Evolutionary conservation across 1,284 basidiomycete species (phyloP).

Genomic region (Ganoderma boninense): DNA sequence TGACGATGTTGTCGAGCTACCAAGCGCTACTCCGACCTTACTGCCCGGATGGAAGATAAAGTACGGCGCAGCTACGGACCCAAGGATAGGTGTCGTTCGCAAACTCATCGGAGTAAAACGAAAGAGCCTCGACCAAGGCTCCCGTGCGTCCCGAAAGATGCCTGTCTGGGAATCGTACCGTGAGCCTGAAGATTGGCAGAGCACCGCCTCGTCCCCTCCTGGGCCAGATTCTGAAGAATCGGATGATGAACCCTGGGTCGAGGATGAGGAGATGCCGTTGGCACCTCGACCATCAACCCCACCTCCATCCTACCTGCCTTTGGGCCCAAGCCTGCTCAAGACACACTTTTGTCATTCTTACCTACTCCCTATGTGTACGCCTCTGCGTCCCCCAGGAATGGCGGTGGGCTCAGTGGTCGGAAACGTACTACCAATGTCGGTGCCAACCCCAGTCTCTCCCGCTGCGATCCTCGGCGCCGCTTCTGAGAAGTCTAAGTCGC

Average conservation of each 20-base stretch:
- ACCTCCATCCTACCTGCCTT: constrained; percentile 70
- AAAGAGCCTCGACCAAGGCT: constrained; percentile 49
- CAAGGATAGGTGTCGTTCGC: constrained; percentile 67
- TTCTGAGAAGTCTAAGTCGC: constrained; percentile 66
- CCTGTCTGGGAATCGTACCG: constrained; percentile 46
- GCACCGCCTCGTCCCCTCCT: constrained; percentile 38
- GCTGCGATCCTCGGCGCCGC: constrained; percentile 68
- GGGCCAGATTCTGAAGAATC: constrained; percentile 43
- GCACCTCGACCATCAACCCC: constrained; percentile 72
- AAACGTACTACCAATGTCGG: constrained; percentile 57
- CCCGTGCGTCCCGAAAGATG: constrained; percentile 40
- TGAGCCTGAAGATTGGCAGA: constrained; percentile 58
- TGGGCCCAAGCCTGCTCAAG: constrained; percentile 69
- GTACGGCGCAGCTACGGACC: constrained; percentile 71
- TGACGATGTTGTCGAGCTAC: constrained; percentile 49
- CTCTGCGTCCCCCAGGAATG: constrained; percentile 63
- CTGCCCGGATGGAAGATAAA: constrained; percentile 53
- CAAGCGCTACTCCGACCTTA: constrained; percentile 18
- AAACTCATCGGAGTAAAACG: constrained; percentile 74
- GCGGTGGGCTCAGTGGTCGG: constrained; percentile 52
- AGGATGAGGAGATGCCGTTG: constrained; percentile 45
- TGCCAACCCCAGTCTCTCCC: constrained; percentile 81
- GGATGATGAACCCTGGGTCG: constrained; percentile 48
- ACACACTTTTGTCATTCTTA: constrained; percentile 70
- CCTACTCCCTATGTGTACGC: constrained; percentile 64